These are phyloP conservation scores for Penicillium sp. DNA, from an alignment of 2,329 filamentous ascomycete species.

Conservation along the genomic window DNA sequence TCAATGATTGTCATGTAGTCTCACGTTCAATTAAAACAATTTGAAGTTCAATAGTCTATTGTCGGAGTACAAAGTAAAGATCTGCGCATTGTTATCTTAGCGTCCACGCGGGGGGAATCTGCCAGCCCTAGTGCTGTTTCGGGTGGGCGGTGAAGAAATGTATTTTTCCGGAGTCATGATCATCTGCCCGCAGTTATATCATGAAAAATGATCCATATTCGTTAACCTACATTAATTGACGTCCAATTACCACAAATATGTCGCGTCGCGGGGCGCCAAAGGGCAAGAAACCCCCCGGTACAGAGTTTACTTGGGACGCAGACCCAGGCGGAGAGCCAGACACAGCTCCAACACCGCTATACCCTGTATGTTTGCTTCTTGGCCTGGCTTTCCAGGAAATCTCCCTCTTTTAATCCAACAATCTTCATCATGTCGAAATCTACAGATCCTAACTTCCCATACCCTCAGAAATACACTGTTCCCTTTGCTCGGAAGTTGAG, in stretches of 20 bases:
- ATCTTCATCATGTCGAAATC: background rate
- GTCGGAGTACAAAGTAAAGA: constrained; percentile 4
- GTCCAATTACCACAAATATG: constrained; percentile 25
- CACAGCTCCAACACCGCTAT: constrained; percentile 48
- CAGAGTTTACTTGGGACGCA: constrained; percentile 45
- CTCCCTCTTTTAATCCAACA: background rate
- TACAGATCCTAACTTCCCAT: background rate
- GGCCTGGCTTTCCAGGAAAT: constrained; percentile 4
- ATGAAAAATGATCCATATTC: background rate
- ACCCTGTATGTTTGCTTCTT: constrained; percentile 43
- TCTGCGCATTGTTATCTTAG: constrained; percentile 21
- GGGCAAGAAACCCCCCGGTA: constrained; percentile 41
- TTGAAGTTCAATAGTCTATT: background rate
- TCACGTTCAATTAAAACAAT: background rate
- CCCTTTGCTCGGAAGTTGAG: constrained; percentile 36
- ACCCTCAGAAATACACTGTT: constrained; percentile 39
- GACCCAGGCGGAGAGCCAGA: constrained; percentile 43
- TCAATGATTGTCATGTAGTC: background rate
- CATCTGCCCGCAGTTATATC: constrained; percentile 1
- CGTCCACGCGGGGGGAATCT: constrained; percentile 10
- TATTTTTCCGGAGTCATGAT: constrained; percentile 18
- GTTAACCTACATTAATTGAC: background rate
- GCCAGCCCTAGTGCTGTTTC: constrained; percentile 14
- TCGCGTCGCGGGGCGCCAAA: constrained; percentile 43
- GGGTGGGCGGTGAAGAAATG: constrained; percentile 22